Evolutionary conservation across 2,329 filamentous ascomycete genomes (phyloP).

Genomic region (Pseudocercospora ulei): DNA sequence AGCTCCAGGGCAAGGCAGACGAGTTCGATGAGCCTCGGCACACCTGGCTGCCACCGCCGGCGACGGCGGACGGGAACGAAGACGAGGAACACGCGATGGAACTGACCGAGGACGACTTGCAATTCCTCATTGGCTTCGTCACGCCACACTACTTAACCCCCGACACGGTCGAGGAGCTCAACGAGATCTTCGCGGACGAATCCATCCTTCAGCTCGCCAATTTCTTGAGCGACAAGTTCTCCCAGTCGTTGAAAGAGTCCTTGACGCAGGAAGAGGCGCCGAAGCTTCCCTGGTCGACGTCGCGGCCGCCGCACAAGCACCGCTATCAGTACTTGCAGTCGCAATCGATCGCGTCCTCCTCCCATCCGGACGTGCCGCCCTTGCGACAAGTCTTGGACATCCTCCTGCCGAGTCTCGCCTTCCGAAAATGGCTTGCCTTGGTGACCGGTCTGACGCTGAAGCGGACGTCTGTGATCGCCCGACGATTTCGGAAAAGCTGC

Average conservation of each 20-base stretch:
- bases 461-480: slow-evolving; percentile 66
- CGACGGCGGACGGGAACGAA: slow-evolving; percentile 38
- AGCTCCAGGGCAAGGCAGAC: slow-evolving; percentile 83
- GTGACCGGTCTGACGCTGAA: slow-evolving; percentile 67
- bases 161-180: slow-evolving; percentile 74
- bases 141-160: slow-evolving; percentile 84
- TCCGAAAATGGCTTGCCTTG: slow-evolving; percentile 79
- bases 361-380: slow-evolving; percentile 40
- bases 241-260: slow-evolving; percentile 58
- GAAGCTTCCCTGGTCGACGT: slow-evolving; percentile 35
- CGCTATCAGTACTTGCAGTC: slow-evolving; percentile 71
- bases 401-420: slow-evolving; percentile 73
- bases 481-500: slow-evolving; percentile 73
- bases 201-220: slow-evolving; percentile 73
- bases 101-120: slow-evolving; percentile 69
- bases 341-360: slow-evolving; percentile 22
- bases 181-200: slow-evolving; percentile 68
- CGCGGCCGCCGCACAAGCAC: slow-evolving; percentile 87
- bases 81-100: slow-evolving; percentile 53
- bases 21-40: slow-evolving; percentile 73
- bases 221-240: slow-evolving; percentile 71
- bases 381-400: slow-evolving; percentile 69
- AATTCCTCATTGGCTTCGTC: slow-evolving; percentile 85
- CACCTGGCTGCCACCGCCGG: slow-evolving; percentile 43
- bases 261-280: slow-evolving; percentile 55